Evolutionary conservation across 2,329 filamentous ascomycete species (phyloP), one percentile per base, ranked within the genome.

Genomic region (Phyllosticta citribraziliensis): DNA sequence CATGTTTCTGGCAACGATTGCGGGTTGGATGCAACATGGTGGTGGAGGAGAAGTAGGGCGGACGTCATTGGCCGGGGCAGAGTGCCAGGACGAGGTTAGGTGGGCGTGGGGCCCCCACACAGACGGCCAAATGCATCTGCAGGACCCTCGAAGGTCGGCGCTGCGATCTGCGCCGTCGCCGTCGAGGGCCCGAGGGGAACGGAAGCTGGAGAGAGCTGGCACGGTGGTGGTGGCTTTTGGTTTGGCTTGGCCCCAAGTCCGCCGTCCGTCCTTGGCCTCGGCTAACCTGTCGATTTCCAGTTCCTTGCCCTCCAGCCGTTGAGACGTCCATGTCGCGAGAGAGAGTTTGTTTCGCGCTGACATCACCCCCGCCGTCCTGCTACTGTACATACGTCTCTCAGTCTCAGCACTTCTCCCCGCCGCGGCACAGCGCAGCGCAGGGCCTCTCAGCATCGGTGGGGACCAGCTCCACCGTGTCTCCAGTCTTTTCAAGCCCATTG

Each of bases 11-110:
- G 60, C 60, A 61, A 54, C 55, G 58, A 56, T 25, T 61, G 58
- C 54, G 55, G 53, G 27, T 24, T 61, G 52, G 60, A 61, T 61
- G 60, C 60, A 57, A 61, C 60, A 57, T 61, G 51, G 55, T 57
- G 57, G 56, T 67, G 64, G 52, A 70, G 54, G 33, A 52, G 52
- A 52, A n/a, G 11, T 40, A 60, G 25, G 58, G 20, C 20, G 52
- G 54, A 61, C 58, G 58, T 61, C 58, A 61, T 27, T 56, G 58
- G 58, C 58, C 58, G 54, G 58, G 58, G 58, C 12, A 17, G 3
- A 19, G 11, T 27, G 54, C 58, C 54, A 30, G 19, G 51, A 24
- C 19, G 19, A 24, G 51, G 51, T 52, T 52, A 52, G 51, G n/a
- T 10, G 22, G 22, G 51, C 33, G 33, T 40, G 33, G 33, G 33